Evolutionary conservation across 2,329 filamentous ascomycete species (phyloP), one percentile per base, ranked within the genome.

Genomic region (Colletotrichum scovillei): DNA sequence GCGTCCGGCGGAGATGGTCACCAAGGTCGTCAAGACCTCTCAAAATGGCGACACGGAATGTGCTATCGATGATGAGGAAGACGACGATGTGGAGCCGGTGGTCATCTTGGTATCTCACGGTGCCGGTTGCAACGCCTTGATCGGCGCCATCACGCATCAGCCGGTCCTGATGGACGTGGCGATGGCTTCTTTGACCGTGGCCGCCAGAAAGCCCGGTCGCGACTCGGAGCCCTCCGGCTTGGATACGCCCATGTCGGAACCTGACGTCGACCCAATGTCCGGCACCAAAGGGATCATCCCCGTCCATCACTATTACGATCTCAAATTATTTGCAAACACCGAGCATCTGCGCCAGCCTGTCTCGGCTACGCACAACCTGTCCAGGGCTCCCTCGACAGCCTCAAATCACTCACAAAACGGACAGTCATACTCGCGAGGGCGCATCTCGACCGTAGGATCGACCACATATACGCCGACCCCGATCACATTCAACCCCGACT

Each of bases 91-190:
- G 1, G 94, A 97, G 77, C 89, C 95, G 1, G 92, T 98, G 1
- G 86, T 99, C 19, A 88, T 99, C 53, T 84, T 99, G 8, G 93
- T 99, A 26, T 98, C 97, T 0, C 97, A 99, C 80, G 96, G 96
- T 28, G 97, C 97, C 16, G 97, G 97, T 52, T 98, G 96, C 83
- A 99, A 99, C 84, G 97, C 97, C 2, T 84, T 99, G 57, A 95
- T 99, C 75, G 95, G 96, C 14, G 95, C 95, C 30, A 90, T 99
- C 76, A 97, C 95, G 0, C 94, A 96, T 73, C 94, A 98, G 78
- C 96, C 97, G 0, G 95, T 97, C 0, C 88, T 99, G 16, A 91
- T 97, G 78, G 95, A 98, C 79, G 93, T 98, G 19, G 93, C 92
- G 32, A 94, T 97, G 84, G 94, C 96, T 0, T 98, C 95, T 4